These are phyloP conservation scores for Pestalotiopsis sp. DNA, from an alignment of 2,329 filamentous ascomycete species.

Conservation along the genomic window DNA sequence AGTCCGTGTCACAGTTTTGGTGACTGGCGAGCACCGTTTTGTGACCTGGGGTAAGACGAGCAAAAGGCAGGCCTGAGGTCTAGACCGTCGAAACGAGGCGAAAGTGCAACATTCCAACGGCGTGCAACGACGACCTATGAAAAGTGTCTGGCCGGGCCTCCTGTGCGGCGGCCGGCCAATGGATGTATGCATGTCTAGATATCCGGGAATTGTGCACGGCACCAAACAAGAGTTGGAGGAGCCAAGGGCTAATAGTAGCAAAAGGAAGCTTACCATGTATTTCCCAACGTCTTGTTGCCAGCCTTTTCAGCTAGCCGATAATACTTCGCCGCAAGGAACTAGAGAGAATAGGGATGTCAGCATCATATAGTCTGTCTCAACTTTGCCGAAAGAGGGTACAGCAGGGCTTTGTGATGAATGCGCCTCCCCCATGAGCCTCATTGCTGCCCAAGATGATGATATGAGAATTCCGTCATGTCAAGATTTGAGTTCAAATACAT, in stretches of 20 bases:
- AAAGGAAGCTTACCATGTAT: slow-evolving; percentile 77
- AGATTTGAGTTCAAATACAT: background rate
- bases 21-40: background rate
- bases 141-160: slow-evolving; percentile 23
- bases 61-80: slow-evolving; percentile 11
- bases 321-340: slow-evolving; percentile 85
- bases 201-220: slow-evolving; percentile 18
- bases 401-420: slow-evolving; percentile 5
- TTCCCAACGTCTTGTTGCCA: slow-evolving; percentile 88
- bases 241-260: slow-evolving; percentile 15
- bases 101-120: slow-evolving; percentile 18
- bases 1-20: slow-evolving; percentile 18
- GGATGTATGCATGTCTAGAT: slow-evolving; percentile 12
- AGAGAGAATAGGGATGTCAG: slow-evolving; percentile 42
- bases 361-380: slow-evolving; percentile 43
- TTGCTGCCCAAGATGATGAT: slow-evolving; percentile 43
- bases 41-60: slow-evolving; percentile 12
- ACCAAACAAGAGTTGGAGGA: slow-evolving; percentile 20
- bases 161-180: slow-evolving; percentile 30
- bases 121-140: slow-evolving; percentile 34
- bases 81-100: slow-evolving; percentile 26
- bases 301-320: slow-evolving; percentile 88
- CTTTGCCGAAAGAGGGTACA: slow-evolving; percentile 14
- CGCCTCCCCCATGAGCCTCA: slow-evolving; percentile 25
- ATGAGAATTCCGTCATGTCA: background rate